Conservation (phyloP, 805 yeast genomes). For the Suhomyces tanzawaensis region DNA sequence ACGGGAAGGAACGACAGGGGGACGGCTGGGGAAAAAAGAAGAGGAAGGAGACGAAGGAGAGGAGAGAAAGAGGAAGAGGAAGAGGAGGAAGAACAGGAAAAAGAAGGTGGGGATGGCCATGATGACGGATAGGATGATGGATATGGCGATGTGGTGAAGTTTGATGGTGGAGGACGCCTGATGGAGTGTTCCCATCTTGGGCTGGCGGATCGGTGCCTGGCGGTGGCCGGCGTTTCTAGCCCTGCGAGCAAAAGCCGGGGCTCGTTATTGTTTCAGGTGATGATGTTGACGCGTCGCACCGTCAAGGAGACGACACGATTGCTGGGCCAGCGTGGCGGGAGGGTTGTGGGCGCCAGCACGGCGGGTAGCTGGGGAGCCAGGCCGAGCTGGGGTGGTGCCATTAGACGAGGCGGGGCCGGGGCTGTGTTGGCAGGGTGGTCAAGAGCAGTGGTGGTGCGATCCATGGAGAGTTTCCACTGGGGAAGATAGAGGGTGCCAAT, state of each 20-base stretch:
- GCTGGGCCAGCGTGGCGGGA: neutral
- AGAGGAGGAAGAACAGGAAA: neutral
- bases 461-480: too few species aligned
- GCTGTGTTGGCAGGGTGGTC: too few species aligned
- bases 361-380: too few species aligned
- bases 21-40: neutral
- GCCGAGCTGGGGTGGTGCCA: too few species aligned
- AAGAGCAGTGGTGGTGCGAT: too few species aligned
- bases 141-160: neutral
- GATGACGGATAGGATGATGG: neutral
- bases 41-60: neutral
- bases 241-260: neutral
- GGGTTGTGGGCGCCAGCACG: too few species aligned
- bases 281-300: constrained; percentile 5
- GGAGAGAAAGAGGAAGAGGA: neutral
- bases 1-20: neutral
- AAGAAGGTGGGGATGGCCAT: neutral
- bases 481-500: too few species aligned
- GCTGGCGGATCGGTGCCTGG: too few species aligned
- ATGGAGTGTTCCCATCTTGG: too few species aligned
- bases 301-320: neutral
- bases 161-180: neutral
- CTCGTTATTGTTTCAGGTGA: neutral
- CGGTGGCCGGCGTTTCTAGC: neutral
- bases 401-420: too few species aligned